Conservation (phyloP, 129 eudicot species). For the Chrysanthemum seticuspe region DNA sequence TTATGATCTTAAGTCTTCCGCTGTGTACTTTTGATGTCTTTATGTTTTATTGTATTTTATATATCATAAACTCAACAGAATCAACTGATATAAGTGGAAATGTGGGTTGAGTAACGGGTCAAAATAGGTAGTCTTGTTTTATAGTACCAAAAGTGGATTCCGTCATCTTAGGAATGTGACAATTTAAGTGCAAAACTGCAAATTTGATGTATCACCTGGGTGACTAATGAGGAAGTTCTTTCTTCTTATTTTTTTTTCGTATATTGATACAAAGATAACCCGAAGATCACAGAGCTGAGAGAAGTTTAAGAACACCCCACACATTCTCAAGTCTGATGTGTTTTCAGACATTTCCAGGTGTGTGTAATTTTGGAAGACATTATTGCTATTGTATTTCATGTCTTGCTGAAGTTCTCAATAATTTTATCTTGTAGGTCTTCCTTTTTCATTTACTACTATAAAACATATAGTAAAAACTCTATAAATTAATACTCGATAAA, state of each 20-base stretch:
- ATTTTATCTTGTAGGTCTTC: conserved; percentile 3
- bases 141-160: no score
- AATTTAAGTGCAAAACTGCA: not conserved
- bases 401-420: conserved; percentile 15
- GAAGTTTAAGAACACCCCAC: conserved; percentile 95
- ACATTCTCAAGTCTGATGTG: conserved; percentile 92
- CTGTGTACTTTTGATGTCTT: no score
- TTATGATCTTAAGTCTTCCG: no score
- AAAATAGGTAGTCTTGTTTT: no score
- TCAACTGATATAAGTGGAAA: no score
- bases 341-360: conserved; percentile 98
- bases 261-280: conserved; percentile 86
- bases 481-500: no score
- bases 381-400: conserved; percentile 2
- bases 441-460: not conserved
- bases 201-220: not conserved
- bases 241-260: not conserved
- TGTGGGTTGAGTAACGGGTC: no score
- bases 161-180: not conserved
- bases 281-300: conserved; percentile 93
- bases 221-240: conserved; percentile 4
- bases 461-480: no score
- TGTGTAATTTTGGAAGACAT: conserved; percentile 21
- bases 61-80: no score
- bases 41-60: no score